phyloP scores from a whole-genome alignment of 2,329 filamentous ascomycete species.

The Xenosphaeropsis pyriputrescens region DNA sequence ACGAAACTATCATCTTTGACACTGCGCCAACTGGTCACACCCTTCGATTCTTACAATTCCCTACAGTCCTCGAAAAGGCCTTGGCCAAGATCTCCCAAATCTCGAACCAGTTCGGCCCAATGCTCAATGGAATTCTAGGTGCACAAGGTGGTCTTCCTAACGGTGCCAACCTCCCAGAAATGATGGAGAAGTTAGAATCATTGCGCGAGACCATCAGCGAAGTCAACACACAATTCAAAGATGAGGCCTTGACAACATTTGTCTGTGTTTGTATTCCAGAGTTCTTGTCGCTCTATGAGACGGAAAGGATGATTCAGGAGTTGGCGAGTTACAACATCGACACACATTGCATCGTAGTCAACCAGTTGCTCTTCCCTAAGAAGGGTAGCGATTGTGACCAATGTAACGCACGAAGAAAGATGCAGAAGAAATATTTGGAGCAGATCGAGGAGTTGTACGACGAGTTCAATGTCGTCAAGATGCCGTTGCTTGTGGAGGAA shows the following conservation, averaged over 20 bases:
- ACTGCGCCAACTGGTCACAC: slow-evolving; percentile 97
- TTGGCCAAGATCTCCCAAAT: slow-evolving; percentile 94
- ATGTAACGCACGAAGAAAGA: slow-evolving; percentile 86
- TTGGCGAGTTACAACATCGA: slow-evolving; percentile 86
- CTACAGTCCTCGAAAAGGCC: slow-evolving; percentile 93
- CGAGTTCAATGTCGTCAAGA: slow-evolving; percentile 98
- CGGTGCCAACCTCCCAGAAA: slow-evolving; percentile 82
- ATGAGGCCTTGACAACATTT: slow-evolving; percentile 88
- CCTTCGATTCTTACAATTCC: slow-evolving; percentile 95
- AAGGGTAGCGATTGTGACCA: slow-evolving; percentile 79
- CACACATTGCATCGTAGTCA: slow-evolving; percentile 94
- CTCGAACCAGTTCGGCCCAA: slow-evolving; percentile 85
- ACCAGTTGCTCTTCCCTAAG: slow-evolving; percentile 90
- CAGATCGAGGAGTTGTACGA: slow-evolving; percentile 98
- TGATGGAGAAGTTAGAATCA: slow-evolving; percentile 88
- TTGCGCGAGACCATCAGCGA: slow-evolving; percentile 86
- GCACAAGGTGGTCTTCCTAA: slow-evolving; percentile 53
- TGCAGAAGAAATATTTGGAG: slow-evolving; percentile 99
- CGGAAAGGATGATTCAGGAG: slow-evolving; percentile 99
- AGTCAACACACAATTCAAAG: slow-evolving; percentile 97
- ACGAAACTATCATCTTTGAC: slow-evolving; percentile 98
- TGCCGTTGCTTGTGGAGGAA: slow-evolving; percentile 92
- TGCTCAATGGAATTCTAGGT: slow-evolving; percentile 87
- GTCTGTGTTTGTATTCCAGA: slow-evolving; percentile 98
- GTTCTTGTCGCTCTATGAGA: slow-evolving; percentile 94